These are phyloP conservation scores for Sclerotinia borealis DNA, from an alignment of 2,329 filamentous ascomycete genomes.

Conservation along the genomic window DNA sequence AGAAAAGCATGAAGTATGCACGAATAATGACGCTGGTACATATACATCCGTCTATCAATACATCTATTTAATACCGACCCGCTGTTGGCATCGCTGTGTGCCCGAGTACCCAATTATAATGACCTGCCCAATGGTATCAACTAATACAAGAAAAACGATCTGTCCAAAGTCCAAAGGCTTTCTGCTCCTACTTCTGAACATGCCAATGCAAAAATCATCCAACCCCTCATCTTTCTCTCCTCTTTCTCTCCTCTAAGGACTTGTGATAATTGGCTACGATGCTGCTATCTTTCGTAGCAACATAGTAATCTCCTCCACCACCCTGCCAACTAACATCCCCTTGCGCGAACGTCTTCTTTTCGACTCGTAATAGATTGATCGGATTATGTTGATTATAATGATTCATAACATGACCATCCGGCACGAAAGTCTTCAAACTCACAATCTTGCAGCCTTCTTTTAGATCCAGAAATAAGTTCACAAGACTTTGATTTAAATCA, in stretches of 20 bases:
- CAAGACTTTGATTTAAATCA: conserved; percentile 74
- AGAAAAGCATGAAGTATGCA: not conserved
- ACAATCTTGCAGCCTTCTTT: conserved; percentile 88
- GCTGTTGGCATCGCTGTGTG: not conserved
- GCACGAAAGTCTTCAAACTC: conserved; percentile 86
- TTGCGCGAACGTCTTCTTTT: conserved; percentile 61
- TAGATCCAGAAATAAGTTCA: conserved; percentile 86
- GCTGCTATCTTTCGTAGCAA: conserved; percentile 60
- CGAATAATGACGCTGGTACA: not conserved
- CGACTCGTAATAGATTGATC: conserved; percentile 73
- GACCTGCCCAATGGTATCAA: conserved; percentile 9
- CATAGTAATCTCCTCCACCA: conserved; percentile 76
- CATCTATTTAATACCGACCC: not conserved
- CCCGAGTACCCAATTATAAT: not conserved
- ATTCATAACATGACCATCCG: conserved; percentile 69
- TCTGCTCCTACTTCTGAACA: not conserved
- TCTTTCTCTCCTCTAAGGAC: not conserved
- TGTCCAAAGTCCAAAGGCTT: not conserved
- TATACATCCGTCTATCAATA: conserved; percentile 4
- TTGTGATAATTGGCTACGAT: conserved; percentile 13
- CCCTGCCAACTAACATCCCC: conserved; percentile 85
- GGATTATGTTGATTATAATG: conserved; percentile 70
- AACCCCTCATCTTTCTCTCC: not conserved
- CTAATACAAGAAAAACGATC: conserved; percentile 6
- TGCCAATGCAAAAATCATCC: not conserved